phyloP scores from a whole-genome alignment of 305 asterid species.

The Caryopteris hybrid region DNA sequence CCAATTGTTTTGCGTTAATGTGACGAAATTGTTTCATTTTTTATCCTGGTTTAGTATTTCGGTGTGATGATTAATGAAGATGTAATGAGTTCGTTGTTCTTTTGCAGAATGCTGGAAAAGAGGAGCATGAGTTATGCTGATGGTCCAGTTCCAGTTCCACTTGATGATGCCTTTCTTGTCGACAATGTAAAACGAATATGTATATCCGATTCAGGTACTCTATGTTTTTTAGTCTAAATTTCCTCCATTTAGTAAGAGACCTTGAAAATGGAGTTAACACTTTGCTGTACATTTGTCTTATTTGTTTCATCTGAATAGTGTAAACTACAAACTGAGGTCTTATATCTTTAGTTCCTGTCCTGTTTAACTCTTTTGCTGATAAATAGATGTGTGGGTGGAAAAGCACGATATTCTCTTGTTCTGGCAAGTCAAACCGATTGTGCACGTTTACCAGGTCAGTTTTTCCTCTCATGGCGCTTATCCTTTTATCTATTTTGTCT shows the following conservation, averaged over 20 bases:
- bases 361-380: constrained; percentile 15
- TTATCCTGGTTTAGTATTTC: not conserved
- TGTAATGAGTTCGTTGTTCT: not conserved
- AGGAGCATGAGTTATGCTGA: constrained; percentile 89
- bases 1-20: not conserved
- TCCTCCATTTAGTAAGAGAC: not conserved
- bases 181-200: constrained; percentile 75
- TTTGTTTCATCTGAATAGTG: constrained; percentile 4
- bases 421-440: constrained; percentile 95
- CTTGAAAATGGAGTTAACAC: not conserved
- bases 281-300: not conserved
- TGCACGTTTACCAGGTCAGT: constrained; percentile 88
- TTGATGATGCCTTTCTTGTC: constrained; percentile 63
- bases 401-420: constrained; percentile 72
- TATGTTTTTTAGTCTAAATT: not conserved
- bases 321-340: not conserved
- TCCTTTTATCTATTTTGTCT: not conserved
- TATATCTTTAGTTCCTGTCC: too few species aligned
- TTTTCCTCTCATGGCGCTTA: not conserved
- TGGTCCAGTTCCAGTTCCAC: constrained; percentile 73
- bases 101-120: constrained; percentile 76
- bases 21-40: not conserved
- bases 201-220: constrained; percentile 77
- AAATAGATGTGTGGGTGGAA: constrained; percentile 73
- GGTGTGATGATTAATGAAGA: not conserved